Evolutionary conservation across 2,329 filamentous ascomycete species (phyloP), one percentile per base, ranked within the genome.

Genomic region (Zymoseptoria crescenta): DNA sequence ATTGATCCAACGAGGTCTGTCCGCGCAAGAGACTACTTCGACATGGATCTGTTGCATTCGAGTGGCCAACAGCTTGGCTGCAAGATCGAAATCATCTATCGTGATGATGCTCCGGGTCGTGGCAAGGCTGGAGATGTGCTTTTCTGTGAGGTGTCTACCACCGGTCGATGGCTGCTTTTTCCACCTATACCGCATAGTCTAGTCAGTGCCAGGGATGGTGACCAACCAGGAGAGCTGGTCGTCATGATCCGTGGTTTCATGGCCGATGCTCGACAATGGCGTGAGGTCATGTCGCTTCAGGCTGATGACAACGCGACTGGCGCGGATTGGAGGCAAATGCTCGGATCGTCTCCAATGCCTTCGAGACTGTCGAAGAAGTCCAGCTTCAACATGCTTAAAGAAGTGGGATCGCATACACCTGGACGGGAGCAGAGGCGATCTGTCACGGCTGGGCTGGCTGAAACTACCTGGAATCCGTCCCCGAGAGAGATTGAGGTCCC

Each of bases 51-150:
- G 13, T 81, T 83, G 55, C 94, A 99, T 73, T 96, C 93, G 1
- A 96, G 84, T 68, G 92, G 93, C 1, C 93, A 97, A 72, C 82
- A 91, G 61, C 81, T 99, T 51, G 90, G 91, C 67, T 96, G 94
- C 70, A 88, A 89, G 66, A 84, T 96, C 16, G 94, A 99, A 72
- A 73, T 99, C 29, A 81, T 97, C 13, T 83, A 93, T 64, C 85
- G 94, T 69, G 93, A 97, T 70, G 90, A 90, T 66, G 80, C 85
- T 24, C 79, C 82, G n/a, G 82, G 83, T 54, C 80, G 82, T 41
- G 82, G 83, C 2, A 83, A 87, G 62, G 78, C 83, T 54, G 91
- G 93, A 6, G 94, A 99, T 72, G 73, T 99, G n/a, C 82, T 99
- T 21, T 87, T 99, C 58, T 92, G 93, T 65, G 92, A 97, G 73